Percentiles rank a stretch among this genome's conserved stretches.
Evolutionary conservation across 257 asterid species (phyloP).

Genomic region (Przewalskia tangutica): DNA sequence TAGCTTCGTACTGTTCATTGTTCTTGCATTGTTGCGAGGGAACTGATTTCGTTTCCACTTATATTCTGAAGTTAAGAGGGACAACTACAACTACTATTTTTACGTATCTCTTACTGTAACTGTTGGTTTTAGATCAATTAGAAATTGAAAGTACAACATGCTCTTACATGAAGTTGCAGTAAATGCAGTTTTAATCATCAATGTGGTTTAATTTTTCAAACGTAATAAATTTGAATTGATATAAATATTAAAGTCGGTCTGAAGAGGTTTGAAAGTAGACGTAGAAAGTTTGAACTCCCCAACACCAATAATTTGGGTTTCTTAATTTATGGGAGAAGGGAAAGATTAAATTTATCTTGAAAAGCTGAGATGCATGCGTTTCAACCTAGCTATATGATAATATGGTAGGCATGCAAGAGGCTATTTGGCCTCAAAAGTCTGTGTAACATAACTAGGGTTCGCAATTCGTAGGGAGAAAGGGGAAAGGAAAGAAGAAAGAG

Average conservation of each 20-base stretch:
- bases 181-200: neutral
- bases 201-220: neutral
- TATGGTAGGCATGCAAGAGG: no score
- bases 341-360: neutral
- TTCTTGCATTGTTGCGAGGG: neutral
- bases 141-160: neutral
- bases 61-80: neutral
- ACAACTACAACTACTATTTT: neutral
- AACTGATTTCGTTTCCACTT: neutral
- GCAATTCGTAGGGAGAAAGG: no score
- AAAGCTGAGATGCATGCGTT: neutral
- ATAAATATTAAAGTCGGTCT: no score
- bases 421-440: no score
- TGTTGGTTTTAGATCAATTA: neutral
- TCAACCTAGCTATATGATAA: neutral
- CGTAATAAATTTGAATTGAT: neutral
- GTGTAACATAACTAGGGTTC: no score
- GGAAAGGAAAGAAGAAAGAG: no score
- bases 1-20: neutral
- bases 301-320: neutral
- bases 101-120: neutral
- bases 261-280: no score
- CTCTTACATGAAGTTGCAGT: neutral
- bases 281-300: neutral
- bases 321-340: neutral